Conservation (phyloP, 2,329 filamentous ascomycete species). For the Parastagonospora avenae region DNA sequence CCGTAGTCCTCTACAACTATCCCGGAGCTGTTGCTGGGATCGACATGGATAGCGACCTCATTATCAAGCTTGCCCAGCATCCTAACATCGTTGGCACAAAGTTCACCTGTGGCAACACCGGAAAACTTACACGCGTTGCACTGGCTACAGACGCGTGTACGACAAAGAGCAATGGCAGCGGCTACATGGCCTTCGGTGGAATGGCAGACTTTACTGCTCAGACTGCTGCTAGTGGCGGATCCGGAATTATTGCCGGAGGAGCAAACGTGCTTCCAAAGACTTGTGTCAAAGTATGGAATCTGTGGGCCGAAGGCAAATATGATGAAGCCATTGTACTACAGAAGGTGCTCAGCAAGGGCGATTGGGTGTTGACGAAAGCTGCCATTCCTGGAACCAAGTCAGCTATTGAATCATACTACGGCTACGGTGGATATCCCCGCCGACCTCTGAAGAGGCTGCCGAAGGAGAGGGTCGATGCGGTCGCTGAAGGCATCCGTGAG, state of each 20-base stretch:
- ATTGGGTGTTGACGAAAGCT: conserved; percentile 83
- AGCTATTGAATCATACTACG: conserved; percentile 78
- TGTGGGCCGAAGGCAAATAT: conserved; percentile 73
- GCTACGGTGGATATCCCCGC: conserved; percentile 79
- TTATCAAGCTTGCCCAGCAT: conserved; percentile 79
- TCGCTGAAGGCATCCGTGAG: conserved; percentile 56
- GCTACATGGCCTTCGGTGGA: conserved; percentile 84
- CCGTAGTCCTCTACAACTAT: conserved; percentile 90
- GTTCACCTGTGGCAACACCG: conserved; percentile 90
- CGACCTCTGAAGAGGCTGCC: conserved; percentile 71
- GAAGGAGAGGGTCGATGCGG: conserved; percentile 56
- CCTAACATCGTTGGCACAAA: conserved; percentile 87
- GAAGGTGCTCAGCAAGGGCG: conserved; percentile 75
- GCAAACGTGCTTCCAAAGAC: conserved; percentile 86
- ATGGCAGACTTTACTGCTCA: conserved; percentile 88
- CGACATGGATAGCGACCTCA: conserved; percentile 86
- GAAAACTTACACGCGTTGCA: conserved; percentile 84
- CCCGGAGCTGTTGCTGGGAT: conserved; percentile 84
- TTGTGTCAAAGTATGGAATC: conserved; percentile 77
- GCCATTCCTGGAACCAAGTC: conserved; percentile 87
- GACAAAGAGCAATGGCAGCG: conserved; percentile 54
- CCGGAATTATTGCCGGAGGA: conserved; percentile 82
- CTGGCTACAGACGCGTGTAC: conserved; percentile 73
- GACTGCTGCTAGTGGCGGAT: conserved; percentile 77
- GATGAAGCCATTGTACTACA: conserved; percentile 78